Evolutionary conservation across 768 basidiomycete species (phyloP), one percentile per base, ranked within the genome.

Genomic region (Termitomyces heimii): DNA sequence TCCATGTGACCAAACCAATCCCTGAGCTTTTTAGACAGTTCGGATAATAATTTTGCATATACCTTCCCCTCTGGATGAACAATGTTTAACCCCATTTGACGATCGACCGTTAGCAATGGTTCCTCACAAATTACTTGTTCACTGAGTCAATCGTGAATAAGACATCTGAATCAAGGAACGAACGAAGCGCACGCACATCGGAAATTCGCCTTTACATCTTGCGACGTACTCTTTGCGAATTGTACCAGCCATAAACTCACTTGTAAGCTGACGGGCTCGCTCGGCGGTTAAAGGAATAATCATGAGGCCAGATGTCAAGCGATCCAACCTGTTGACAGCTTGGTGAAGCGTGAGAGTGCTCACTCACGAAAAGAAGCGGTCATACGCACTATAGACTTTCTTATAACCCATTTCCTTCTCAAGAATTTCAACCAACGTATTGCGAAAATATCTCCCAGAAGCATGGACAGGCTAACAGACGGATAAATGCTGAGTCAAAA

Each of bases 41-140:
- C 34, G 22, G 26, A 40, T 14, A 26, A 53, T 51, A 37, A 20
- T n/a, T 18, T 50, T 29, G 13, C 39, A 55, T 72, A 37, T 65
- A 92, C 94, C 80, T 98, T 94, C 43, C 97, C 97, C 56, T 95
- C 86, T 0, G 95, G 93, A 66, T 97, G 93, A 16, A 98, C 92
- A 52, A 98, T 88, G 59, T 98, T 98, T 46, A 99, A 72, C 4
- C 97, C 97, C 86, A 98, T 94, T 68, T 98, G 95, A 52, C 94
- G 81, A 71, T 99, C 97, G 1, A 98, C 85, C 0, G 94, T 94
- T 56, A 99, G 71, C 7, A 99, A 73, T 1, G 94, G 92, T 66
- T 93, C 78, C 59, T 95, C 92, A 59, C 94, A 94, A 0, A 79
- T 70, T n/a, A 92, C 73, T 66, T 94, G 89, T 53, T 81, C 87